Percentiles rank a stretch among this genome's conserved stretches.
These are phyloP conservation scores for Guadua angustifolia DNA, from an alignment of 176 grass and related monocot genomes.

Conservation along the genomic window DNA sequence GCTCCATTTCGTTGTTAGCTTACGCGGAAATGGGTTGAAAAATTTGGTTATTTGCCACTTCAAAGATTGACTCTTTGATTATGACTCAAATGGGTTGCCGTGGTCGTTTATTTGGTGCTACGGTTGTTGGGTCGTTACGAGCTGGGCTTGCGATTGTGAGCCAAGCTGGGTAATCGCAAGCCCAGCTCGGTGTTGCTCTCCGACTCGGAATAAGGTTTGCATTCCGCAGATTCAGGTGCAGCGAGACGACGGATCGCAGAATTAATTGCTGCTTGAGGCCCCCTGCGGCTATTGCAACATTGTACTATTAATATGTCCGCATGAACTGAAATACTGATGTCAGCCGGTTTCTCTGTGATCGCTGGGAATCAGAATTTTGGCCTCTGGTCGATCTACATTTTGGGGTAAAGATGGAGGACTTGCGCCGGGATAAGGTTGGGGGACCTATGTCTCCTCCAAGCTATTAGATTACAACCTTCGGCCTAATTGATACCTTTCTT, in stretches of 20 bases:
- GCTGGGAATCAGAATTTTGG: background rate
- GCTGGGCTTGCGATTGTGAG: background rate
- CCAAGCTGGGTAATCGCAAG: background rate
- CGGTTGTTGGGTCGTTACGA: background rate
- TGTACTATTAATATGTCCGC: conserved; percentile 12
- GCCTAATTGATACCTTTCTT: background rate
- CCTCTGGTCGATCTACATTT: background rate
- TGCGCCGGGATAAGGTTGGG: background rate
- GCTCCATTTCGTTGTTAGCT: background rate
- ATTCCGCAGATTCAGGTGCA: background rate
- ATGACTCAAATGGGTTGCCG: too few species aligned
- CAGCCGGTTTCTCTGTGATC: background rate
- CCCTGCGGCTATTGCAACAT: background rate
- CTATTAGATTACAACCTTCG: background rate
- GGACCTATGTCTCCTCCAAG: background rate
- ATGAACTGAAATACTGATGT: background rate
- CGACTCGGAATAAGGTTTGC: background rate
- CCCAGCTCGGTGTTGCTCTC: background rate
- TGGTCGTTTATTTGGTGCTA: background rate
- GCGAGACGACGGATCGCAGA: background rate
- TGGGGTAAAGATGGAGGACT: background rate
- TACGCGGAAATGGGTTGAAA: conserved; percentile 33
- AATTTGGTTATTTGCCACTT: too few species aligned
- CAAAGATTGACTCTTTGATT: too few species aligned
- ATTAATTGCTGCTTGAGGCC: too few species aligned